Percentiles rank a stretch among this genome's conserved stretches.
Evolutionary conservation across 345 rosid genomes (phyloP).

Genomic region (Melaleuca quinquenervia): DNA sequence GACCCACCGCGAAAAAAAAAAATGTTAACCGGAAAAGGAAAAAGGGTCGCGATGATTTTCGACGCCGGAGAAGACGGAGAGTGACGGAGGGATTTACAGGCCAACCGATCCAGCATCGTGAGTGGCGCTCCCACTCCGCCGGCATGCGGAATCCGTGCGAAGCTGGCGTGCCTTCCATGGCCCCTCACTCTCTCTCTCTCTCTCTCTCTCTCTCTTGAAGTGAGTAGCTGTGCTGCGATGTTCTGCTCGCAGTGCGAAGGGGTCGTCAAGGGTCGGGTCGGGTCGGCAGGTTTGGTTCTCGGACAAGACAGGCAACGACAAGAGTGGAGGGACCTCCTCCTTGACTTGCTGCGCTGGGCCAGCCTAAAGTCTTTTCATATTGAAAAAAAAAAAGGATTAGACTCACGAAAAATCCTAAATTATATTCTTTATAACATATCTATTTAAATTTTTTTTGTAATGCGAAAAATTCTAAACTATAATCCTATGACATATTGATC

Average conservation of each 20-base stretch:
- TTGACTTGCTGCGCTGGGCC: too few relatives aligned
- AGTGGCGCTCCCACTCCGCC: constrained; percentile 95
- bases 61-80: not conserved
- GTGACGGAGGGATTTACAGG: constrained; percentile 38
- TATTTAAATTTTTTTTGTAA: too few relatives aligned
- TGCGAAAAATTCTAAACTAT: too few relatives aligned
- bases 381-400: too few relatives aligned
- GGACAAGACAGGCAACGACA: not conserved
- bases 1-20: not conserved
- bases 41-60: not conserved
- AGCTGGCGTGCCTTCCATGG: constrained; percentile 42
- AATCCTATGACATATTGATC: too few relatives aligned
- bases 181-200: constrained; percentile 9
- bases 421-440: too few relatives aligned
- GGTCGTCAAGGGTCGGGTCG: not conserved
- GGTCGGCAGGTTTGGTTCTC: not conserved
- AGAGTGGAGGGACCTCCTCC: too few relatives aligned
- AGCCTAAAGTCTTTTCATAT: too few relatives aligned
- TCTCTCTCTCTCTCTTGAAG: not conserved
- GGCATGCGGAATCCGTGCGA: constrained; percentile 72
- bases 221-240: too few relatives aligned
- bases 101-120: constrained; percentile 96
- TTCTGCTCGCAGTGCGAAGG: not conserved
- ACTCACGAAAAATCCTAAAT: too few relatives aligned
- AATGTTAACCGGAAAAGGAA: not conserved